phyloP scores from a whole-genome alignment of 2,329 filamentous ascomycete species.

The Nigrospora sphaerica region DNA sequence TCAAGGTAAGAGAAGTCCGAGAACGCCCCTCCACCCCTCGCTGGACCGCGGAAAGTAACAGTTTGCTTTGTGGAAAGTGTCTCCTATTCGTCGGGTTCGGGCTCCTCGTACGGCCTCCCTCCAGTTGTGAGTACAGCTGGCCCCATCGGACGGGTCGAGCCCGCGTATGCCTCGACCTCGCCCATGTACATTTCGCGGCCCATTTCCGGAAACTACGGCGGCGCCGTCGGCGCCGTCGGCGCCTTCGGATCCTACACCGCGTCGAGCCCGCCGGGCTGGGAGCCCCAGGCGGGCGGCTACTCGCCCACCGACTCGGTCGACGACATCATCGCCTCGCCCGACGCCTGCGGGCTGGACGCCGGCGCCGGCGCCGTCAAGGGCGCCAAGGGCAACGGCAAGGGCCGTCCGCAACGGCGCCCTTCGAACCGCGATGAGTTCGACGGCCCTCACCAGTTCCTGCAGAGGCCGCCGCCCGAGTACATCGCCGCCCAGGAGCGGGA shows the following conservation, averaged over 20 bases:
- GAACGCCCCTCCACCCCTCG: constrained; percentile 8
- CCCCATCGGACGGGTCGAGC: constrained; percentile 30
- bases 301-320: constrained; percentile 53
- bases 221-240: constrained; percentile 15
- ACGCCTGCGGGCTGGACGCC: constrained; percentile 55
- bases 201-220: constrained; percentile 30
- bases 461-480: constrained; percentile 62
- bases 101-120: constrained; percentile 24
- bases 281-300: constrained; percentile 37
- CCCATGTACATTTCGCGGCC: constrained; percentile 35
- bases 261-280: constrained; percentile 37
- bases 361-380: constrained; percentile 30
- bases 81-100: constrained; percentile 30
- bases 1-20: constrained; percentile 22
- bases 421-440: constrained; percentile 87
- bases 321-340: constrained; percentile 50
- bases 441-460: constrained; percentile 75
- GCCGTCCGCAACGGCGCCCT: constrained; percentile 56
- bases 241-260: constrained; percentile 31
- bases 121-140: constrained; percentile 24
- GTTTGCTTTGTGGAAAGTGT: constrained; percentile 29
- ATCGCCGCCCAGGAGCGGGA: constrained; percentile 73
- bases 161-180: constrained; percentile 26
- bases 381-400: constrained; percentile 38
- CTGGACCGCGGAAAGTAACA: constrained; percentile 24